phyloP scores from a whole-genome alignment of 495 filamentous ascomycete genomes.

The Penicillium manginii region DNA sequence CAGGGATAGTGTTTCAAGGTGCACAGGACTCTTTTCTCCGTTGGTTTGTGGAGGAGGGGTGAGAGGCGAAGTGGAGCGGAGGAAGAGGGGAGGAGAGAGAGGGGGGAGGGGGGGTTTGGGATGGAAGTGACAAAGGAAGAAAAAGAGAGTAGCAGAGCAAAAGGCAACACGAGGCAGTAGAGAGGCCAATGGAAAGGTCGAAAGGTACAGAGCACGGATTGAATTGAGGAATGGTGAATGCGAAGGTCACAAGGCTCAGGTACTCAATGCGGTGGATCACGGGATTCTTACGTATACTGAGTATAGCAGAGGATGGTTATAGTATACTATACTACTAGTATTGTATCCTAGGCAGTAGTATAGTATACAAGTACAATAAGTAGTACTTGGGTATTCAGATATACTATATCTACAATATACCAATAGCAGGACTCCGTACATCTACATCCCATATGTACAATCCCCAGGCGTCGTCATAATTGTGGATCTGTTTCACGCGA shows the following conservation, averaged over 20 bases:
- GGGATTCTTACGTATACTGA: too few relatives aligned
- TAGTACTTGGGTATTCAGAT: too few relatives aligned
- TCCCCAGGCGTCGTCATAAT: slow-evolving; percentile 18
- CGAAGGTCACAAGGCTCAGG: background rate
- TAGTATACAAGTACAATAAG: too few relatives aligned
- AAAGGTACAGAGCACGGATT: background rate
- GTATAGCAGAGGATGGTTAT: too few relatives aligned
- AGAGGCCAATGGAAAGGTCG: too few relatives aligned
- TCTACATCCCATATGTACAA: background rate
- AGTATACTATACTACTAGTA: background rate
- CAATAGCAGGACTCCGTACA: background rate
- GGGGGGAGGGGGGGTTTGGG: background rate
- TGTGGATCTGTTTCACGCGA: slow-evolving; percentile 19
- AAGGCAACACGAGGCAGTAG: too few relatives aligned
- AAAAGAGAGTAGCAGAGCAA: background rate
- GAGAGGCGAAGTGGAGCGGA: background rate
- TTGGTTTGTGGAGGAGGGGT: background rate
- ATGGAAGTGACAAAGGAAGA: background rate
- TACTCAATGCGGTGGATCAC: background rate
- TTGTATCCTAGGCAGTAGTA: too few relatives aligned
- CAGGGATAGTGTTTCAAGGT: slow-evolving; percentile 10
- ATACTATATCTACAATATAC: background rate
- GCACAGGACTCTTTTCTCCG: slow-evolving; percentile 1
- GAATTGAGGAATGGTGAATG: background rate
- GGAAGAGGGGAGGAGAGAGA: background rate